Base-by-base conservation (phyloP, 768 basidiomycete genomes). In the Lepiota venenata region DNA sequence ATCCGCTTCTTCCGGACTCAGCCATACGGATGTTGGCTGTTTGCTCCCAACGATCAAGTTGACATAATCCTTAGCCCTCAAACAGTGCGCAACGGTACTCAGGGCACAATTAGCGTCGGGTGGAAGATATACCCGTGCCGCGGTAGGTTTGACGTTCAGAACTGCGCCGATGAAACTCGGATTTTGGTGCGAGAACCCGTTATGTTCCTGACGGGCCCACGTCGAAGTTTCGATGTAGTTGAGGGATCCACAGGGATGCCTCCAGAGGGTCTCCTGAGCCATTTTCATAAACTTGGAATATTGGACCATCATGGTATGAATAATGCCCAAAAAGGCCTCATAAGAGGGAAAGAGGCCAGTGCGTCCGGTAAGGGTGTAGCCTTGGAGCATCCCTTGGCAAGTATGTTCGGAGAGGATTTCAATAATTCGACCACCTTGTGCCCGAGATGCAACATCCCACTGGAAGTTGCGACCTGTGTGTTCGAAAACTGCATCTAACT, bases 381-480 rank as follows among this genome's bases (percentile, higher is more conserved):
- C 93, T 69, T 97, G 91, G 11, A 95, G 74, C 86, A 93, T 93
- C 20, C 88, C 91, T 65, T 93, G 89, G 60, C 88, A 88, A 9
- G 89, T 91, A 63, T 93, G 91, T 63, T 92, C 91, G 6, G 87
- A 91, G 15, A 95, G 82, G 52, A 94, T 93, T 69, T 96, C 93
- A 56, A 93, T 76, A 42, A 95, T 82, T 8, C 92, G 84, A 0
- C 93, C 93, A 38, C 89, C 90, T 57, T 85, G 74, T 9, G 73
- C 83, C 58, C 87, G 82, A 18, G 74, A 76, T 1, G 79, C 76
- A 10, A 75, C 61, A 63, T 96, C 93, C 91, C 91, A 93, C 70
- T 95, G 91, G 68, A 93, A 86, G 70, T 91, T 85, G 46, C 91
- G 83, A 2, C 79, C 76, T 0, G 75, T 85, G 10, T 76, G 71